These are phyloP conservation scores for Pichia membranifaciens DNA, from an alignment of 805 yeast genomes.

Conservation along the genomic window DNA sequence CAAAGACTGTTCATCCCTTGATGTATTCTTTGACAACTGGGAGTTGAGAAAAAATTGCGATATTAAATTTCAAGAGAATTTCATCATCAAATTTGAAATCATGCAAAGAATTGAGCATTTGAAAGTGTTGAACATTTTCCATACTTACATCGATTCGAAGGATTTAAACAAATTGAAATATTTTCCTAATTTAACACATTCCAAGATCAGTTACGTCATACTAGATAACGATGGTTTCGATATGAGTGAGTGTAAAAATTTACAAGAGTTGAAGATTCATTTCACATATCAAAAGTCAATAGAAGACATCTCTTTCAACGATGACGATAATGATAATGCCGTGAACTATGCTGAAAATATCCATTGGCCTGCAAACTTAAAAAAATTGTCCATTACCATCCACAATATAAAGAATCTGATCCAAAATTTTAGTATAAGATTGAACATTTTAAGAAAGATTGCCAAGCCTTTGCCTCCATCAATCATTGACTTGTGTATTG, in stretches of 20 bases:
- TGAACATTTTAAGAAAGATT: conserved; percentile 24
- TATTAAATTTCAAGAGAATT: conserved; percentile 21
- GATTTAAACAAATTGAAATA: conserved; percentile 23
- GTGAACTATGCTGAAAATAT: conserved; percentile 13
- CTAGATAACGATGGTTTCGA: conserved; percentile 27
- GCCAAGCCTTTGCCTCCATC: conserved; percentile 27
- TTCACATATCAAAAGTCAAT: conserved; percentile 23
- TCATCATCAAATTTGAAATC: conserved; percentile 22
- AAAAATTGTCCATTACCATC: conserved; percentile 26
- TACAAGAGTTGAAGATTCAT: conserved; percentile 28
- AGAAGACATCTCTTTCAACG: conserved; percentile 11
- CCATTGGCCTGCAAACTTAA: conserved; percentile 26
- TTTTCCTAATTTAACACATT: conserved; percentile 27
- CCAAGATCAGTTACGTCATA: conserved; percentile 27
- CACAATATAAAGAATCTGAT: conserved; percentile 26
- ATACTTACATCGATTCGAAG: conserved; percentile 26
- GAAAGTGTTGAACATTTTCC: conserved; percentile 25
- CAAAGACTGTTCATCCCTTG: conserved; percentile 21
- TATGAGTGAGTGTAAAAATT: conserved; percentile 22
- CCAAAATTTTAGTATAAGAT: conserved; percentile 26
- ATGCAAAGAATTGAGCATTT: conserved; percentile 17
- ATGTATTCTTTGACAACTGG: conserved; percentile 30
- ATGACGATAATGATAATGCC: conserved; percentile 4
- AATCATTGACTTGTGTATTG: conserved; percentile 26
- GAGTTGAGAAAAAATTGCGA: conserved; percentile 26